phyloP scores from a whole-genome alignment of 345 rosid species.

The Clarkia xantiana region DNA sequence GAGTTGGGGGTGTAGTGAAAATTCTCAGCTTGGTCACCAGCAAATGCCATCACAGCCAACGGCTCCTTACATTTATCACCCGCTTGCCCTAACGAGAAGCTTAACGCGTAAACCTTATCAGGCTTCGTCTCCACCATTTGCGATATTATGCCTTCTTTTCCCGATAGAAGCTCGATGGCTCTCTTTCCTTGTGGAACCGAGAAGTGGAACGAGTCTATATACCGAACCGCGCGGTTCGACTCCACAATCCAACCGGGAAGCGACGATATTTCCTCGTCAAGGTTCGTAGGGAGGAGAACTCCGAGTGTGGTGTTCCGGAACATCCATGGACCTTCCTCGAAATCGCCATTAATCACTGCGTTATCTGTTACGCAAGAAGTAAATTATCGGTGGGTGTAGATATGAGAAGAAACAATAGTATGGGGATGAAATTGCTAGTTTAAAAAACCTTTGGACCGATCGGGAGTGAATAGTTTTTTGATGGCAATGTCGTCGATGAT shows the following conservation, averaged over 20 bases:
- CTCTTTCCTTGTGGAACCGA: constrained; percentile 75
- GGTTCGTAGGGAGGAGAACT: constrained; percentile 77
- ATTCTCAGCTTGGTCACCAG: constrained; percentile 81
- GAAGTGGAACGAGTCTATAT: constrained; percentile 71
- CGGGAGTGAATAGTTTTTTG: constrained; percentile 76
- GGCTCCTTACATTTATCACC: constrained; percentile 86
- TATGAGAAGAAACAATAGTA: no score
- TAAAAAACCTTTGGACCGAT: constrained; percentile 61
- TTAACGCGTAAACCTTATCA: constrained; percentile 34
- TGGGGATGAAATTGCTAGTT: neutral
- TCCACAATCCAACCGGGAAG: constrained; percentile 94
- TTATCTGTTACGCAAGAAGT: constrained; percentile 31
- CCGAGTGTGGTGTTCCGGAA: constrained; percentile 76
- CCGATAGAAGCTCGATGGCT: constrained; percentile 76
- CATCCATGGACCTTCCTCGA: constrained; percentile 96
- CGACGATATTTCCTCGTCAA: constrained; percentile 70
- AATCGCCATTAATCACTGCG: constrained; percentile 74
- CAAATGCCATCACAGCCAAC: constrained; percentile 76
- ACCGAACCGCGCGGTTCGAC: constrained; percentile 81
- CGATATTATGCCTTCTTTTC: constrained; percentile 93
- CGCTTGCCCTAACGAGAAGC: constrained; percentile 74
- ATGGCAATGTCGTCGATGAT: constrained; percentile 78
- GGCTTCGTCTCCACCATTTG: constrained; percentile 80
- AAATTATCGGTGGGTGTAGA: no score
- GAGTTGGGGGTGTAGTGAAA: constrained; percentile 68